A percentile compares a stretch with the other conserved stretches of the same genome.
These are phyloP conservation scores for Fraxinus latifolia DNA, from an alignment of 305 asterid species.

Conservation along the genomic window DNA sequence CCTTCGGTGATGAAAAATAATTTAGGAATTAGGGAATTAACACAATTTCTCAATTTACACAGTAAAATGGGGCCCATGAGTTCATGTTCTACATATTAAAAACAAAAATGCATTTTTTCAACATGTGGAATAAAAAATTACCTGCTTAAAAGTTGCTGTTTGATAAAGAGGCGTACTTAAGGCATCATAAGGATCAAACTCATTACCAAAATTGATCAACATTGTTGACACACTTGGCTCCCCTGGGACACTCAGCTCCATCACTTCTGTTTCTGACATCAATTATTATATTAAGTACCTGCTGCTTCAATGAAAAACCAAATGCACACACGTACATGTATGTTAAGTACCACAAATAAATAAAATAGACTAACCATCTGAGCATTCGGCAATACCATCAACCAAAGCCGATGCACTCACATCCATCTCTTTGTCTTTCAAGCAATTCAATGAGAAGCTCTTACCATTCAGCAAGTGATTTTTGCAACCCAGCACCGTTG, in stretches of 20 bases:
- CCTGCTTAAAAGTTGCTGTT: constrained; percentile 98
- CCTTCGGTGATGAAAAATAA: not conserved
- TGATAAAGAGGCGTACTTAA: constrained; percentile 90
- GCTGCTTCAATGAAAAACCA: not conserved
- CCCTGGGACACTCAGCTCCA: constrained; percentile 27
- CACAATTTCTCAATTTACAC: not conserved
- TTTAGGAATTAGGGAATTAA: not conserved
- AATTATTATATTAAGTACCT: constrained; percentile 9
- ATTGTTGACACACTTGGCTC: constrained; percentile 73
- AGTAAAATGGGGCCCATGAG: not conserved
- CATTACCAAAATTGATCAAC: constrained; percentile 74
- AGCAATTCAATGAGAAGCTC: constrained; percentile 44
- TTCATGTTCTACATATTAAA: not conserved
- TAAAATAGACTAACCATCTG: constrained; percentile 35
- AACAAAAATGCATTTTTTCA: not conserved
- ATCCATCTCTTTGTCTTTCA: constrained; percentile 55
- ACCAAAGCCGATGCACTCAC: constrained; percentile 47
- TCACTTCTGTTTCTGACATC: constrained; percentile 37
- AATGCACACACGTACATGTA: not conserved
- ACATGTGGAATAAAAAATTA: constrained; percentile 18
- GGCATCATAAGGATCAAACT: constrained; percentile 82
- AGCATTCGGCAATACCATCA: constrained; percentile 40
- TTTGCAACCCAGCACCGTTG: constrained; percentile 25
- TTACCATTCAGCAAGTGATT: constrained; percentile 23
- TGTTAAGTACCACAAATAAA: not conserved